Conservation (phyloP, 345 rosid genomes). For the Cardamine occulta region DNA sequence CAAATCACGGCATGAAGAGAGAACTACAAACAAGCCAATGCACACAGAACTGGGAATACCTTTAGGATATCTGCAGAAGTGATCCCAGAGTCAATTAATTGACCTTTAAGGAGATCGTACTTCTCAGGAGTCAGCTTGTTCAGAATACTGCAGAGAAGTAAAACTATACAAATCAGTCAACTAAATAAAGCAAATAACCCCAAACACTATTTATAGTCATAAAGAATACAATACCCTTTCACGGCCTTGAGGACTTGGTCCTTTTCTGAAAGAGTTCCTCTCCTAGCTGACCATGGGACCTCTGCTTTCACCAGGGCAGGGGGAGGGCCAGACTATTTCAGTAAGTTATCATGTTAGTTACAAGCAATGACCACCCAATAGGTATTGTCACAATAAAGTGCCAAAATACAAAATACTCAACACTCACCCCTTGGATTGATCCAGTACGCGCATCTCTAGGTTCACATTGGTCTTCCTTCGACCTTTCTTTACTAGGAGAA, state of each 20-base stretch:
- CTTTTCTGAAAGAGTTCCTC: conserved; percentile 76
- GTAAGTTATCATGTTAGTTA: conserved; percentile 16
- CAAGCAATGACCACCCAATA: neutral
- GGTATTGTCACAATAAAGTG: neutral
- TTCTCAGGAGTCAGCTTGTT: conserved; percentile 93
- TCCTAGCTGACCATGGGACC: conserved; percentile 88
- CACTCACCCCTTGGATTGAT: conserved; percentile 61
- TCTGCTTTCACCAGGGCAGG: conserved; percentile 82
- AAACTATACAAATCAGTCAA: neutral
- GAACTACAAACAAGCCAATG: neutral
- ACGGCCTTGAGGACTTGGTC: conserved; percentile 85
- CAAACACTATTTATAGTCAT: neutral
- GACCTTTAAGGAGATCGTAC: conserved; percentile 89
- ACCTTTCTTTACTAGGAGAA: conserved; percentile 69
- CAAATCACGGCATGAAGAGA: conserved; percentile 18
- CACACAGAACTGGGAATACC: conserved; percentile 42
- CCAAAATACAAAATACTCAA: neutral
- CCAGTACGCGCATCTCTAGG: conserved; percentile 51
- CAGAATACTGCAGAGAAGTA: conserved; percentile 60
- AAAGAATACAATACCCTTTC: conserved; percentile 67
- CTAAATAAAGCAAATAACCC: neutral
- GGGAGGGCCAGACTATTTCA: conserved; percentile 68
- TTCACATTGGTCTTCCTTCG: conserved; percentile 63
- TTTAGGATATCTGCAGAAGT: conserved; percentile 71
- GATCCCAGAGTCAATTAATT: conserved; percentile 85